Percentiles rank a stretch among this genome's conserved stretches.
phyloP scores from a whole-genome alignment of 1,284 basidiomycete species.

The Agaricales sp. region DNA sequence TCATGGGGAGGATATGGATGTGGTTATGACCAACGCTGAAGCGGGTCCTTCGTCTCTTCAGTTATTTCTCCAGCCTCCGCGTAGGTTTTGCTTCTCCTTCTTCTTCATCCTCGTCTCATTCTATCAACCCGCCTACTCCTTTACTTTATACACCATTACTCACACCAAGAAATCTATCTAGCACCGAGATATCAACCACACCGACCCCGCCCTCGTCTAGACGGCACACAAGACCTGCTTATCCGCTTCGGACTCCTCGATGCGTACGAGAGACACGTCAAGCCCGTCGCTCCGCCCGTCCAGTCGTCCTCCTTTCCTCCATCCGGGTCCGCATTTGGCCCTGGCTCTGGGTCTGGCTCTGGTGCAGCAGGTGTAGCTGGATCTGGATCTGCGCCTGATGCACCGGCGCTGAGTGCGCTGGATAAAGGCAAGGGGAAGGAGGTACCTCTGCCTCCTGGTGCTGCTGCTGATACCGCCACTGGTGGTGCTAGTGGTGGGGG shows the following conservation, averaged over 20 bases:
- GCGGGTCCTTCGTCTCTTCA: slow-evolving; percentile 19
- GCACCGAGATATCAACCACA: slow-evolving; percentile 30
- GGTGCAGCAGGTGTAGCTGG: no score
- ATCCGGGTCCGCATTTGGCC: no score
- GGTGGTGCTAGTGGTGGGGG: no score
- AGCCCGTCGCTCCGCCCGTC: slow-evolving; percentile 26
- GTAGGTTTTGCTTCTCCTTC: slow-evolving; percentile 18
- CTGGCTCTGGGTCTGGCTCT: no score
- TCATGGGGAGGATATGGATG: no score
- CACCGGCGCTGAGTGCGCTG: slow-evolving; percentile 15
- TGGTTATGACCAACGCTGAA: slow-evolving; percentile 18
- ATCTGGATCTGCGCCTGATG: slow-evolving; percentile 12
- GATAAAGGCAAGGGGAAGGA: slow-evolving; percentile 63
- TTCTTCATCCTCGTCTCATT: slow-evolving; percentile 3
- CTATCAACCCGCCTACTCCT: not conserved
- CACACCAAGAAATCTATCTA: not conserved
- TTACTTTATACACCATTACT: slow-evolving; percentile 2
- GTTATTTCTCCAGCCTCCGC: slow-evolving; percentile 32
- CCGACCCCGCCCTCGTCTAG: slow-evolving; percentile 39
- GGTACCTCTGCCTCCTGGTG: slow-evolving; percentile 23
- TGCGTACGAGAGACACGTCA: slow-evolving; percentile 70
- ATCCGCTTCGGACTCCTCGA: slow-evolving; percentile 53
- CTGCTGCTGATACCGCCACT: slow-evolving; percentile 29
- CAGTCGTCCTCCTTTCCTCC: not conserved
- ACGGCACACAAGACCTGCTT: slow-evolving; percentile 67